Evolutionary conservation across 768 basidiomycete species (phyloP).

Genomic region (Butyriboletus loyo): DNA sequence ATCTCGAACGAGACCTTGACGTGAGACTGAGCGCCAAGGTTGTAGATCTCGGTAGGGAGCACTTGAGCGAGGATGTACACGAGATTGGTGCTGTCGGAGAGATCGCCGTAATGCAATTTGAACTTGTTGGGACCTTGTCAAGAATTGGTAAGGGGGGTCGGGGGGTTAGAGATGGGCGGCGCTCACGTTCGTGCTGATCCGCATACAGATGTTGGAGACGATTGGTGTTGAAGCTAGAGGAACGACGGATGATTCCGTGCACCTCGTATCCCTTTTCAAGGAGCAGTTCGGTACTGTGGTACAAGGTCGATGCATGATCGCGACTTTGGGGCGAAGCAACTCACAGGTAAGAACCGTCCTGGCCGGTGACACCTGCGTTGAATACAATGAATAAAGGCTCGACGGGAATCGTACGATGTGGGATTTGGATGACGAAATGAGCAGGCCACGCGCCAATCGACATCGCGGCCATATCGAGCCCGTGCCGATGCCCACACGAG

Average conservation of each 20-base stretch:
- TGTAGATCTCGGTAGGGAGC: slow-evolving; percentile 95
- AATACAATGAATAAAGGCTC: slow-evolving; percentile 7
- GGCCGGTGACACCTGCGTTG: slow-evolving; percentile 83
- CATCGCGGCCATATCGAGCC: neutral
- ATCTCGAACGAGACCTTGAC: slow-evolving; percentile 99
- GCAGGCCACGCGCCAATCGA: neutral
- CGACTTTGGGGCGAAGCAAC: slow-evolving; percentile 26
- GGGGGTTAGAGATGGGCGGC: neutral
- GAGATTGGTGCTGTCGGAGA: slow-evolving; percentile 94
- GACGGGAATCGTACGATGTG: neutral
- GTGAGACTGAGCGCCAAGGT: slow-evolving; percentile 95
- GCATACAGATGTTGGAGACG: slow-evolving; percentile 91
- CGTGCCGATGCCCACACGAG: neutral
- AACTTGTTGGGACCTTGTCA: slow-evolving; percentile 65
- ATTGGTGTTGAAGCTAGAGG: slow-evolving; percentile 97
- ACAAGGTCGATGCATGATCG: slow-evolving; percentile 3
- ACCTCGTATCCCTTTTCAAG: slow-evolving; percentile 88
- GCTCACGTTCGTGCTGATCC: slow-evolving; percentile 88
- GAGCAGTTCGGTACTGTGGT: slow-evolving; percentile 71
- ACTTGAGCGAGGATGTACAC: slow-evolving; percentile 95
- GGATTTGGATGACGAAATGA: neutral
- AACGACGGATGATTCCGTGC: slow-evolving; percentile 94
- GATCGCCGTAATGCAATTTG: slow-evolving; percentile 87
- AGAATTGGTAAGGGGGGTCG: slow-evolving; percentile 3
- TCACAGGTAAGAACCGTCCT: slow-evolving; percentile 94